These are phyloP conservation scores for Piper betle DNA, from an alignment of 164 flowering plant species.

Conservation along the genomic window DNA sequence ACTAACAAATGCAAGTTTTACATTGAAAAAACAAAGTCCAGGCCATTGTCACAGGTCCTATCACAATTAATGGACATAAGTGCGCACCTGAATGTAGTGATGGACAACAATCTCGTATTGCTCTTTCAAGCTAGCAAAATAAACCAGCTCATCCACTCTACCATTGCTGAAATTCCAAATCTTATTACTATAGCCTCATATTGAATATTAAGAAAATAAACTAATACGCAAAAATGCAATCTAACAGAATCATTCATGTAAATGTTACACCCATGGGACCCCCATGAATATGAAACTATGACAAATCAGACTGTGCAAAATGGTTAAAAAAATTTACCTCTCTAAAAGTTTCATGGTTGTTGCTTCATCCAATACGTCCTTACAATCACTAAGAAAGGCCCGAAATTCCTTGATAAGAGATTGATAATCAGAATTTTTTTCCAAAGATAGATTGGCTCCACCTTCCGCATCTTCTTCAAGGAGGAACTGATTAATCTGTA, in stretches of 20 bases:
- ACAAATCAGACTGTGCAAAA: not conserved
- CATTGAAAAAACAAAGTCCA: not conserved
- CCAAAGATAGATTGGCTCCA: slow-evolving; percentile 18
- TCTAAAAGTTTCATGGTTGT: slow-evolving; percentile 88
- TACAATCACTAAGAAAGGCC: slow-evolving; percentile 89
- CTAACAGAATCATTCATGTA: too few relatives aligned
- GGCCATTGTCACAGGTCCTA: not conserved
- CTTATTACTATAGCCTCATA: too few relatives aligned
- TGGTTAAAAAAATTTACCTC: slow-evolving; percentile 35
- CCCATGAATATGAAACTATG: too few relatives aligned
- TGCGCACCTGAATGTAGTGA: slow-evolving; percentile 84
- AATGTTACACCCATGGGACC: too few relatives aligned
- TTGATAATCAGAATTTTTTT: slow-evolving; percentile 66
- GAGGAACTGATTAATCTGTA: slow-evolving; percentile 78
- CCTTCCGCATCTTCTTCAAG: slow-evolving; percentile 68
- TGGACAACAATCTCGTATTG: slow-evolving; percentile 92
- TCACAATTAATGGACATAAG: not conserved
- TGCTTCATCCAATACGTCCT: slow-evolving; percentile 96
- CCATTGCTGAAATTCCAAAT: slow-evolving; percentile 64
- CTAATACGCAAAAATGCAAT: too few relatives aligned
- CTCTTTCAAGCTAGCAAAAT: slow-evolving; percentile 84
- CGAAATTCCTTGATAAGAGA: slow-evolving; percentile 70
- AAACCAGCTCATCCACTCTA: slow-evolving; percentile 91
- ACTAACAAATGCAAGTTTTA: not conserved
- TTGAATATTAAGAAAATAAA: too few relatives aligned